phyloP scores from a whole-genome alignment of 345 rosid species.

The Eucalyptus marginata region DNA sequence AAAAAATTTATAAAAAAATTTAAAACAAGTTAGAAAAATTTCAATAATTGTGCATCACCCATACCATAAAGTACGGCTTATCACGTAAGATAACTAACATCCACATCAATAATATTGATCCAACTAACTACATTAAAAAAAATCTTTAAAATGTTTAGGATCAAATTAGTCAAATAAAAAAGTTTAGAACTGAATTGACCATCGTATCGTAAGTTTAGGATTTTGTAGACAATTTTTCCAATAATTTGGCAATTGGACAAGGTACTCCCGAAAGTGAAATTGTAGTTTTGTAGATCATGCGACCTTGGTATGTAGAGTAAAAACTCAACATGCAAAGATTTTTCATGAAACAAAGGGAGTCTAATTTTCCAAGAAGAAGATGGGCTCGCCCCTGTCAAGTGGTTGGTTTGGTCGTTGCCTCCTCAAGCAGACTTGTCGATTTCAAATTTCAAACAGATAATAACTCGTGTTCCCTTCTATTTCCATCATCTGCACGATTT shows the following conservation, averaged over 20 bases:
- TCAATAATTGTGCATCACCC: background rate
- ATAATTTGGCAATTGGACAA: background rate
- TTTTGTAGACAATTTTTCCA: background rate
- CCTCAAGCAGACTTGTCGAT: background rate
- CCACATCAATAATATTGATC: background rate
- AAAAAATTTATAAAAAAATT: background rate
- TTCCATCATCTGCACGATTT: background rate
- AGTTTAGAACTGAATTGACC: rapidly evolving
- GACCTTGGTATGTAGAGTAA: background rate
- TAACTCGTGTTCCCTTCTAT: background rate
- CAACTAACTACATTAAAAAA: background rate
- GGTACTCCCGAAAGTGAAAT: background rate
- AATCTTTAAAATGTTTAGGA: background rate
- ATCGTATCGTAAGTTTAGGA: rapidly evolving
- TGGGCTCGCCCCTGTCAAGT: background rate
- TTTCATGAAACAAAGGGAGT: background rate
- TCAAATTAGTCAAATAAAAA: background rate
- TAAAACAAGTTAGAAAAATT: background rate
- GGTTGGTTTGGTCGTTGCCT: background rate
- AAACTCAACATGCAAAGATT: background rate
- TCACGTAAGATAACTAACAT: rapidly evolving
- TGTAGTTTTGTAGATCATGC: background rate
- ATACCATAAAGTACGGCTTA: rapidly evolving
- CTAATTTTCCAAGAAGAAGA: background rate
- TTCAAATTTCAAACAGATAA: background rate